phyloP scores from a whole-genome alignment of 1,284 basidiomycete species.

The Marasmius sp. region DNA sequence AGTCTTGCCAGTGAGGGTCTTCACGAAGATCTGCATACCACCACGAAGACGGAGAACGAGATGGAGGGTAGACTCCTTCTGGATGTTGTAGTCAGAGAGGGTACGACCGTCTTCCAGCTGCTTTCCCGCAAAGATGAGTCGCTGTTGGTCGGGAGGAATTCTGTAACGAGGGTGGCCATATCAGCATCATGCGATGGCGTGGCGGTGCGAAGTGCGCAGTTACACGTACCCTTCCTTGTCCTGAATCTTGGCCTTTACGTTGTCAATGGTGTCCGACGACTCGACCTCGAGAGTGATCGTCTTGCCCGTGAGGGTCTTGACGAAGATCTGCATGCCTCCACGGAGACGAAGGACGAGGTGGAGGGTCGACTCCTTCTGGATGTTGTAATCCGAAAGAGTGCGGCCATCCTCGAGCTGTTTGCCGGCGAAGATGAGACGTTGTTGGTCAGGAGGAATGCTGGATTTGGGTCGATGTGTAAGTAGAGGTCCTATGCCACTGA shows the following conservation, averaged over 20 bases:
- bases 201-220: neutral
- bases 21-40: constrained; percentile 83
- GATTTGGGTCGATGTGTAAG: constrained; percentile 6
- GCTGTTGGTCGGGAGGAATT: constrained; percentile 82
- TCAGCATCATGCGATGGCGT: neutral
- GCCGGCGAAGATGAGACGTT: constrained; percentile 85
- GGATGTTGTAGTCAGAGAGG: constrained; percentile 73
- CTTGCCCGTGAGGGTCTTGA: constrained; percentile 86
- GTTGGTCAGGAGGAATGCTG: constrained; percentile 47
- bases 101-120: constrained; percentile 76
- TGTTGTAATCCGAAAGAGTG: constrained; percentile 82
- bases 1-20: constrained; percentile 85
- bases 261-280: constrained; percentile 83
- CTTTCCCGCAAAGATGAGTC: constrained; percentile 75
- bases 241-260: constrained; percentile 79
- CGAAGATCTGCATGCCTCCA: constrained; percentile 87
- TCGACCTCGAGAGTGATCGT: constrained; percentile 88
- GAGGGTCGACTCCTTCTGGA: constrained; percentile 61
- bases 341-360: constrained; percentile 81
- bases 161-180: constrained; percentile 27
- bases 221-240: constrained; percentile 67
- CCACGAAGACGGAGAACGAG: constrained; percentile 38
- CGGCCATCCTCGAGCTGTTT: constrained; percentile 86
- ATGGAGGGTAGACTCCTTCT: constrained; percentile 54
- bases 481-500: neutral